A percentile compares a stretch with the other conserved stretches of the same genome.
These are phyloP conservation scores for Colletotrichum destructivum DNA, from an alignment of 2,329 filamentous ascomycete genomes.

Conservation along the genomic window DNA sequence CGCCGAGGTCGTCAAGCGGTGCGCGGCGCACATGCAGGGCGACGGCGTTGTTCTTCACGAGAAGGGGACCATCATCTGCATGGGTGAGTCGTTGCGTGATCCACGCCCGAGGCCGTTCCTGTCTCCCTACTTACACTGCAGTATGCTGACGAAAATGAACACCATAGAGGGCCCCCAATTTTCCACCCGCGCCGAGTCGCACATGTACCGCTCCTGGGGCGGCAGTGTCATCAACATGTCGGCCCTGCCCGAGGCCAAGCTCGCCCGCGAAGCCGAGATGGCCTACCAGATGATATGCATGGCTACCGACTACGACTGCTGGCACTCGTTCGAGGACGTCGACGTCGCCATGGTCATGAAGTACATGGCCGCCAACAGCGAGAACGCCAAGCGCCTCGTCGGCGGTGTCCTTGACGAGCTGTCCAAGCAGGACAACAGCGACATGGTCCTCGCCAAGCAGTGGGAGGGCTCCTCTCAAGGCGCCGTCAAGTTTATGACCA, in stretches of 20 bases:
- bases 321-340: slow-evolving; percentile 87
- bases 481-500: slow-evolving; percentile 86
- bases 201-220: slow-evolving; percentile 95
- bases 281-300: slow-evolving; percentile 99
- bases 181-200: slow-evolving; percentile 93
- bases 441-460: slow-evolving; percentile 86
- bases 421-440: slow-evolving; percentile 80
- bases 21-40: slow-evolving; percentile 82
- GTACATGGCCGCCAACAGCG: slow-evolving; percentile 93
- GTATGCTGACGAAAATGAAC: slow-evolving; percentile 1
- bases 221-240: slow-evolving; percentile 99
- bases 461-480: slow-evolving; percentile 83
- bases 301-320: slow-evolving; percentile 99
- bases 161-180: slow-evolving; percentile 93
- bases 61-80: slow-evolving; percentile 89
- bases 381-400: slow-evolving; percentile 89
- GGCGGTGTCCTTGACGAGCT: slow-evolving; percentile 90
- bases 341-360: slow-evolving; percentile 98
- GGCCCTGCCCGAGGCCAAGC: slow-evolving; percentile 93
- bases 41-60: slow-evolving; percentile 90
- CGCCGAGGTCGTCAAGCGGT: slow-evolving; percentile 82
- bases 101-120: not conserved
- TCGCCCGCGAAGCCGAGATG: slow-evolving; percentile 95
- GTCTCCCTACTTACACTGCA: too few relatives aligned
- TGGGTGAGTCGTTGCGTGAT: slow-evolving; percentile 73